phyloP scores from a whole-genome alignment of 345 rosid species.

The Erodium maritimum region DNA sequence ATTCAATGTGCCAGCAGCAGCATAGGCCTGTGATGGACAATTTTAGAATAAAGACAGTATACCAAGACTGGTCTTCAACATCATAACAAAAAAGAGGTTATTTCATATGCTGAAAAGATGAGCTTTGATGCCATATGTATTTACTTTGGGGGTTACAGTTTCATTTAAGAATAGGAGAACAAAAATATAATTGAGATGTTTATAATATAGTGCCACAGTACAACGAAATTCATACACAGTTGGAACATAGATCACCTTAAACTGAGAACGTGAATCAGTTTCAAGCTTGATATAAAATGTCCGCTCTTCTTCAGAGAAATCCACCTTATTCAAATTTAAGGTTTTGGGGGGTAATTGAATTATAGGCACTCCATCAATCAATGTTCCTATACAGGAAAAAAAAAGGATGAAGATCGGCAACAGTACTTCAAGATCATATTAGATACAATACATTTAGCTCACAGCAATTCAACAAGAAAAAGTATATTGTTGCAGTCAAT shows the following conservation, averaged over 20 bases:
- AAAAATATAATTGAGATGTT: background rate
- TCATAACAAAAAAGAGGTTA: background rate
- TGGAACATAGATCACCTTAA: constrained; percentile 48
- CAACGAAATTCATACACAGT: background rate
- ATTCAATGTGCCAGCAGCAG: constrained; percentile 83
- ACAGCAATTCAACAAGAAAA: too few species aligned
- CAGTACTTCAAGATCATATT: constrained; percentile 1
- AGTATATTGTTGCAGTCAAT: too few species aligned
- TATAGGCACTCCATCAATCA: constrained; percentile 82
- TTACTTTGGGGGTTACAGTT: background rate
- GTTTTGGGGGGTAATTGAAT: constrained; percentile 73
- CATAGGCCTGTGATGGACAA: constrained; percentile 55
- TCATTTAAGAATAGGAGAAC: background rate
- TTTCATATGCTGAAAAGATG: background rate
- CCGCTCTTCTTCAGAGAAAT: constrained; percentile 75
- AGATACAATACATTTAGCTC: background rate
- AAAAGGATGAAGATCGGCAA: background rate
- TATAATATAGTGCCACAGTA: background rate
- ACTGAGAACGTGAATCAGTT: constrained; percentile 64
- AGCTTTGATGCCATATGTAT: background rate
- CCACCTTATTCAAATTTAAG: constrained; percentile 47
- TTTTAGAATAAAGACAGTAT: background rate
- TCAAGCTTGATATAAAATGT: constrained; percentile 75
- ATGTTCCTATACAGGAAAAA: constrained; percentile 44
- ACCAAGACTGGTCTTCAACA: background rate